Evolutionary conservation across 108 stramenopile species (phyloP), one percentile per base, ranked within the genome.

Genomic region (Skeletonema tropicum): DNA sequence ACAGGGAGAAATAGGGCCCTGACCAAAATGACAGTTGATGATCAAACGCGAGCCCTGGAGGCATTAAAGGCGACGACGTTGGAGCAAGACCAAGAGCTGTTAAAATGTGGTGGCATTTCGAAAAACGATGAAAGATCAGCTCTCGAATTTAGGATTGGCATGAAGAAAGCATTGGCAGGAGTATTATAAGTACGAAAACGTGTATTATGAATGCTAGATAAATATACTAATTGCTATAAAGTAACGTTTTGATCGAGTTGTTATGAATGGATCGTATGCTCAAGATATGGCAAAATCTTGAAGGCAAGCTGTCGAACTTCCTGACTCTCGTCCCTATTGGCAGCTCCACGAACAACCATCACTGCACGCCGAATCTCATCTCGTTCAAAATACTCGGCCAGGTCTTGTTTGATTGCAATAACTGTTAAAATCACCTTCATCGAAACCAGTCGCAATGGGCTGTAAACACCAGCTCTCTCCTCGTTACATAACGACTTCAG

Each of bases 131-230:
- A 89, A 64, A 36, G 77, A 15, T 52, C 73, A 15, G 87, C 91
- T 13, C 60, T 88, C 17, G 63, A 79, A 57, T 92, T 82, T 66
- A 74, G 91, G 48, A 69, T 89, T 45, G 89, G 91, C 14, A 65
- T 92, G 14, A 92, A 92, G 78, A 76, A 76, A 58, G 89, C 89
- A 2, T 66, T 90, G 33, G 39, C 32, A 7, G 31, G 25, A 46
- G 35, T 64, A 57, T 55, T n/a, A 55, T 55, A 25, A 55, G 23
- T 6, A 55, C 52, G 23, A 11, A 55, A 23, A 55, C 10, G 23
- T 25, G 23, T 25, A 23, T 55, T 1, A 55, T 23, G 23, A 25
- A 55, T 55, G 52, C 23, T 55, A 55, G 26, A 8, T 55, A 23
- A 25, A 10, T 9, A 55, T 7, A 49, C 1, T 3, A n/a, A 15